These are phyloP conservation scores for Dillenia suffruticosa DNA, from an alignment of 164 flowering plant species.

Conservation along the genomic window DNA sequence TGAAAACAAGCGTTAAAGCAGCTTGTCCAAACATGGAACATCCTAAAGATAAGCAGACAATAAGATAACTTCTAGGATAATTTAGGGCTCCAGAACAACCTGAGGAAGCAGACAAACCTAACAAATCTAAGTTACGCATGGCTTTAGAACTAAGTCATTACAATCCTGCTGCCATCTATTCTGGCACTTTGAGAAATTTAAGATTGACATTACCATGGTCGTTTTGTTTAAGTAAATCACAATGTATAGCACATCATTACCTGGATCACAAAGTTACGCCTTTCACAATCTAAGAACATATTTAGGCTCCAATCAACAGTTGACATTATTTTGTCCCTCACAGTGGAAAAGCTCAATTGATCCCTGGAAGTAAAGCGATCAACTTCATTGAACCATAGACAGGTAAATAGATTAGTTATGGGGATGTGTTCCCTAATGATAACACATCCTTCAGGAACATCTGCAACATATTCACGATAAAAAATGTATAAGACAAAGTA, in stretches of 20 bases:
- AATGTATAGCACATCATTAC: conserved; percentile 24
- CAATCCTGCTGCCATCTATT: no score
- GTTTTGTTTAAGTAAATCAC: no score
- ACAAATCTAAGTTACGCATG: no score
- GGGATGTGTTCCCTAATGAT: conserved; percentile 86
- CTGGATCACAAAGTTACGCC: conserved; percentile 93
- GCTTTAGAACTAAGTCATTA: no score
- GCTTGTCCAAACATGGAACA: no score
- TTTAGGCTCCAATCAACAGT: conserved; percentile 61
- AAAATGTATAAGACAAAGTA: neutral
- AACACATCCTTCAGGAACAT: conserved; percentile 98
- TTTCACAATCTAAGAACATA: conserved; percentile 94
- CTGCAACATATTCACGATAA: conserved; percentile 32
- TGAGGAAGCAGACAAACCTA: no score
- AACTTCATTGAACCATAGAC: conserved; percentile 98
- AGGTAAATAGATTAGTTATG: conserved; percentile 81
- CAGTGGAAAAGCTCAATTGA: conserved; percentile 88
- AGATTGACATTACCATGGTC: no score
- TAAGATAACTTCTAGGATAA: no score
- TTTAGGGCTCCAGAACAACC: no score
- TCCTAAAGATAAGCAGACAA: no score
- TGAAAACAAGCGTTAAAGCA: neutral
- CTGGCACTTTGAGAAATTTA: no score
- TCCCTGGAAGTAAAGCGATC: conserved; percentile 96
- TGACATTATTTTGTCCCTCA: conserved; percentile 71